A percentile compares a stretch with the other conserved stretches of the same genome.
phyloP scores from a whole-genome alignment of 2,329 filamentous ascomycete genomes.

The Cordyceps cicadae region DNA sequence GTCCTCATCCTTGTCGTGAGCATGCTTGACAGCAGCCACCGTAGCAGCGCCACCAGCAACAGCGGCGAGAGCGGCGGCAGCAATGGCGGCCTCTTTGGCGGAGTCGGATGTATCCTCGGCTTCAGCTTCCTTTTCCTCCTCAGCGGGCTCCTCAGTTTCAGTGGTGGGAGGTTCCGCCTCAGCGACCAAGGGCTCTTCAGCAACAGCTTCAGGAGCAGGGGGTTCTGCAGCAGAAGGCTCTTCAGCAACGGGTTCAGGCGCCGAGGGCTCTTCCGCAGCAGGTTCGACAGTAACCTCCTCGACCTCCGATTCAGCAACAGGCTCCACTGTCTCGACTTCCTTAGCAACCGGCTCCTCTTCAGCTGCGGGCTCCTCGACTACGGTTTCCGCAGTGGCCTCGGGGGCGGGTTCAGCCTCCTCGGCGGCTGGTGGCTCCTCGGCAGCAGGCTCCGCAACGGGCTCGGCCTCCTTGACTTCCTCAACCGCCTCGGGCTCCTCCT shows the following conservation, averaged over 20 bases:
- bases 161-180: neutral
- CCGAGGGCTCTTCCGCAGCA: neutral
- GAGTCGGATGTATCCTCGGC: neutral
- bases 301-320: neutral
- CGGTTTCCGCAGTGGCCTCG: neutral
- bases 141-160: constrained; percentile 4
- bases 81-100: neutral
- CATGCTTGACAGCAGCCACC: neutral
- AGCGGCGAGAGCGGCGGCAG: neutral
- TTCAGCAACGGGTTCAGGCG: neutral
- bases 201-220: neutral
- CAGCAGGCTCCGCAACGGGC: neutral
- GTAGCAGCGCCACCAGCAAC: constrained; percentile 5
- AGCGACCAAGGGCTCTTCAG: neutral
- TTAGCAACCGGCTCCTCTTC: constrained; percentile 3
- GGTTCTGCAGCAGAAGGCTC: neutral
- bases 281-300: neutral
- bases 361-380: neutral
- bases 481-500: neutral
- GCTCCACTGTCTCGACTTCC: constrained; percentile 15
- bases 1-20: neutral
- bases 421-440: neutral
- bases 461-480: constrained; percentile 14
- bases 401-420: neutral
- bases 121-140: neutral